Evolutionary conservation across 2,329 filamentous ascomycete species (phyloP), one percentile per base, ranked within the genome.

Genomic region (Chaetomiaceae sp.): DNA sequence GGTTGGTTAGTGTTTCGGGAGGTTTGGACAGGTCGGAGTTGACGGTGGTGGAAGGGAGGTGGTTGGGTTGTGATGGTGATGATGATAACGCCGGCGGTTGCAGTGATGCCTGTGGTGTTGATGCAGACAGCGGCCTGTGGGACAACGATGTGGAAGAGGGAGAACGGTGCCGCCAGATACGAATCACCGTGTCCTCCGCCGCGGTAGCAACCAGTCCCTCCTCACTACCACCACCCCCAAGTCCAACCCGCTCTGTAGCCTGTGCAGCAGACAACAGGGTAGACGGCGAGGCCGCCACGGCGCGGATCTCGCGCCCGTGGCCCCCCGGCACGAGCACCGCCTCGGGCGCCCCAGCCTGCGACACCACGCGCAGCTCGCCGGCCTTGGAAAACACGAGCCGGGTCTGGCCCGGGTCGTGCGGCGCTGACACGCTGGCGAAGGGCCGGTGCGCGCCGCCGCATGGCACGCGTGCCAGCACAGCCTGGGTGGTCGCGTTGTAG

Each of bases 391-490:
- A 89, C 0, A 84, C 66, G 34, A 88, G 75, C 1, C 54, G 22
- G 71, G 73, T 1, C 74, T 74, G 33, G 67, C 68, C 34, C 4
- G 57, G 52, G 24, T 50, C 24, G 6, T 15, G 8, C 0, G 29
- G 19, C 17, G 50, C 44, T 3, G 58, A 56, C 6, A 49, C 39
- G 45, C 65, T 86, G 3, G 79, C 76, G 74, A 88, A 96, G 26
- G 76, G 82, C 45, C 91, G 78, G 60, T 95, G 88, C 0, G 82
- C 83, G 27, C 91, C 91, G 45, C 90, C 91, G 60, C 91, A 96
- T 39, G 89, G 82, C 24, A 95, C 73, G 1, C 72, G 74, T 45
- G 84, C 77, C 14, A 91, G 64, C 57, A 91, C 84, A 46, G 79
- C 75, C 48, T 87, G 81, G 2, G 70, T 70, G 0, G 79, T 81